phyloP scores from a whole-genome alignment of 331 rosid species.

The Stylosanthes scabra region DNA sequence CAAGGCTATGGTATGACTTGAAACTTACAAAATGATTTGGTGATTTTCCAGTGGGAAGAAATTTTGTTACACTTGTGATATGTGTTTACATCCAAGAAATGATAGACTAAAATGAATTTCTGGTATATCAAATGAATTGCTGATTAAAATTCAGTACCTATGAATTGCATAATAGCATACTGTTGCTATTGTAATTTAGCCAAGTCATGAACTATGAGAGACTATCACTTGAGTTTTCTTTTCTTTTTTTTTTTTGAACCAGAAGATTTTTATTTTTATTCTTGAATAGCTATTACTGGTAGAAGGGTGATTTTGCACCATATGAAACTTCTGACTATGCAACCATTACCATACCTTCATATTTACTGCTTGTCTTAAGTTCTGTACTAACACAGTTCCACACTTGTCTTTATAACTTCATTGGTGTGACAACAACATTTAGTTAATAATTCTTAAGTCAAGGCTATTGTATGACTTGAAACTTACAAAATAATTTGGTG shows the following conservation, averaged over 20 bases:
- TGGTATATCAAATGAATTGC: not conserved
- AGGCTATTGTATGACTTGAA: slow-evolving; percentile 43
- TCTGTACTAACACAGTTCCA: not conserved
- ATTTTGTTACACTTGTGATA: not conserved
- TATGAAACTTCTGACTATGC: not conserved
- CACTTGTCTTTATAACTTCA: too few relatives aligned
- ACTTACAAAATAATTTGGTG: slow-evolving; percentile 25
- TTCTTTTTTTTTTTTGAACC: not conserved
- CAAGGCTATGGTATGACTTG: slow-evolving; percentile 43
- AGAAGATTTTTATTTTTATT: not conserved
- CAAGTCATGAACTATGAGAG: not conserved
- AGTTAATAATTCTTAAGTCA: slow-evolving; percentile 17
- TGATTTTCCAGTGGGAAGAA: slow-evolving; percentile 35
- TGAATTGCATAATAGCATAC: not conserved
- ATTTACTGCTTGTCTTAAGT: slow-evolving; percentile 5
- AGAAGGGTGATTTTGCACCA: not conserved
- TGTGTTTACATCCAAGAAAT: slow-evolving; percentile 1
- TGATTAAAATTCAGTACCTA: not conserved
- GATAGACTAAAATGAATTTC: not conserved
- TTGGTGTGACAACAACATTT: too few relatives aligned
- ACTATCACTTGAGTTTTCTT: not conserved
- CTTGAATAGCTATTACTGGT: not conserved
- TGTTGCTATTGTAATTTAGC: slow-evolving; percentile 17
- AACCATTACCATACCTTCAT: slow-evolving; percentile 3
- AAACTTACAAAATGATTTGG: slow-evolving; percentile 19